A percentile compares a stretch with the other conserved stretches of the same genome.
Conservation (phyloP, 495 filamentous ascomycete genomes). For the Penicillium paxilli region DNA sequence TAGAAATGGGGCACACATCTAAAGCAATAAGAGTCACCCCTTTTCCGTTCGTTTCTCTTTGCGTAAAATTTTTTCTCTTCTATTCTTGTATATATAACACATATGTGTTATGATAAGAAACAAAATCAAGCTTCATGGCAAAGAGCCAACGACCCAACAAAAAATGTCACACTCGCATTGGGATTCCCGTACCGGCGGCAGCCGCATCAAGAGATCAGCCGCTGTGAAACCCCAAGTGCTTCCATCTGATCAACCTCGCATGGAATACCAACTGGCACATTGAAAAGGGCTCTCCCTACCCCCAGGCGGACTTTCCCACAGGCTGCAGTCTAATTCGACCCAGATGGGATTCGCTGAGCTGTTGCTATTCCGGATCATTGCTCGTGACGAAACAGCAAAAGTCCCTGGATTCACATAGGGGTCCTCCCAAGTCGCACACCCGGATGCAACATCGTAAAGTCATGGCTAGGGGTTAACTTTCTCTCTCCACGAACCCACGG, state of each 20-base stretch:
- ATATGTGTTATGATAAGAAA: constrained; percentile 16
- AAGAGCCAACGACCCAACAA: constrained; percentile 4
- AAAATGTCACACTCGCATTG: constrained; percentile 36
- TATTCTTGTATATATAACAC: constrained; percentile 15
- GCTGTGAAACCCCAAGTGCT: constrained; percentile 45
- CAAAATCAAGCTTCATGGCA: constrained; percentile 20
- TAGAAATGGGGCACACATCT: background rate
- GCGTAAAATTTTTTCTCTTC: background rate
- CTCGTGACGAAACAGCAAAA: constrained; percentile 24
- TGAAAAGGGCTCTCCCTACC: constrained; percentile 10
- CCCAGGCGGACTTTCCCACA: background rate
- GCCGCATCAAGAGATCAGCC: constrained; percentile 45
- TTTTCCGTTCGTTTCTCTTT: background rate
- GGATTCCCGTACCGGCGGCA: constrained; percentile 36
- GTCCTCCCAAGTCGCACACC: constrained; percentile 29
- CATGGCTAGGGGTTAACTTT: constrained; percentile 15
- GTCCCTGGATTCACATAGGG: constrained; percentile 9
- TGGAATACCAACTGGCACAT: constrained; percentile 25
- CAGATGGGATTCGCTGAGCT: constrained; percentile 2
- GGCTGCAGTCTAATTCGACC: constrained; percentile 5
- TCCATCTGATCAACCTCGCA: constrained; percentile 45
- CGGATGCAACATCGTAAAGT: constrained; percentile 38
- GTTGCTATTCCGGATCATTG: constrained; percentile 14
- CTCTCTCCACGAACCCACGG: constrained; percentile 2
- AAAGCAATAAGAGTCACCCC: background rate